Conservation (phyloP, 2,329 filamentous ascomycete genomes). For the Diplodia corticola region DNA sequence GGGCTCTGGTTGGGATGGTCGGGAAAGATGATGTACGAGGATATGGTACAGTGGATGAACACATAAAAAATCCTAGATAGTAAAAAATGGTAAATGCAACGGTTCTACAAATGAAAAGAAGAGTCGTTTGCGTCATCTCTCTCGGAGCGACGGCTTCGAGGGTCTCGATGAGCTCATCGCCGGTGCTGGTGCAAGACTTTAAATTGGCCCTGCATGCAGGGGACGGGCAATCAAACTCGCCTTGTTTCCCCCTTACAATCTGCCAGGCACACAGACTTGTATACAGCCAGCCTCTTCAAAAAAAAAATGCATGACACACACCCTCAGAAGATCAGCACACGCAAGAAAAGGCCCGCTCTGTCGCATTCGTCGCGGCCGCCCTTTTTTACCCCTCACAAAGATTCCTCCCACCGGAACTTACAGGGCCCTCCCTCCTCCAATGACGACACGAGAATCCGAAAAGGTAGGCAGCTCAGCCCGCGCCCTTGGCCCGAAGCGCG, state of each 20-base stretch:
- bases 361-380: neutral
- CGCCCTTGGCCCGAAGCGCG: neutral
- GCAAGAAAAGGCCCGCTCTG: neutral
- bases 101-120: neutral
- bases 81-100: neutral
- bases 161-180: neutral
- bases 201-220: neutral
- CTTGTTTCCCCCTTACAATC: neutral
- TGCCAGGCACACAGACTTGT: neutral
- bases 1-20: neutral
- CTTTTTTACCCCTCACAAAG: neutral
- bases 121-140: neutral
- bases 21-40: constrained; percentile 3
- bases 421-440: neutral
- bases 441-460: neutral
- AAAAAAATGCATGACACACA: too few species aligned
- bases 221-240: neutral
- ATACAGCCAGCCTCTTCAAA: too few species aligned
- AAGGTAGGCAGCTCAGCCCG: neutral
- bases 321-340: too few species aligned
- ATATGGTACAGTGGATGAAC: neutral
- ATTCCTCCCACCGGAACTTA: neutral
- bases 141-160: neutral
- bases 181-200: neutral
- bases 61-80: neutral